Evolutionary conservation across 768 basidiomycete genomes (phyloP), one percentile per base, ranked within the genome.

Genomic region (Hysterangium stoloniferum): DNA sequence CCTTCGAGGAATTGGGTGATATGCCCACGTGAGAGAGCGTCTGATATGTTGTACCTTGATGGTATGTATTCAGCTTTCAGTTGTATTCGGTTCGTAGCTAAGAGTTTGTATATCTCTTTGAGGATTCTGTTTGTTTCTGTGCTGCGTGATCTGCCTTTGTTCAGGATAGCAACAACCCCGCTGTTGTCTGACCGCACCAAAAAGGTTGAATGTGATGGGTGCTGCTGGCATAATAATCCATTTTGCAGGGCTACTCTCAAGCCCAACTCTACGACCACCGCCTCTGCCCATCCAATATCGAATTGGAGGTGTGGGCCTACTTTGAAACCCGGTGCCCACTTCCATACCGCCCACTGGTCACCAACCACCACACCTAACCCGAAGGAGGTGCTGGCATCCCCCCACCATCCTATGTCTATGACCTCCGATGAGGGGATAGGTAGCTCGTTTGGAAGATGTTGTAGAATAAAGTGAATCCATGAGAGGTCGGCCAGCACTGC

Each of bases 281-380:
- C 64, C 48, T 71, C 69, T 22, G 70, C 70, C 70, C 70, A 71
- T 0, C 64, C 66, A 34, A 71, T 71, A 56, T 68, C 62, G 62
- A 40, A 57, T 0, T 44, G 15, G n/a, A 48, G 27, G 0, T 48
- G 17, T 1, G 64, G 67, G 0, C 68, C 66, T 2, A 67, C 65
- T 0, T 12, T 7, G n/a, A 67, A 54, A 0, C 65, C 66, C 6
- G 52, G 48, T 0, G 63, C 60, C 58, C 59, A 68, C 0, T 22
- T 4, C 68, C 68, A 70, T 0, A 56, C 61, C 1, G 48, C 64
- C 63, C 62, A 71, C 20, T 35, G 48, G 1, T 8, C n/a, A 1
- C 55, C 59, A 4, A 72, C 46, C 0, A 62, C 57, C 0, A 72
- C 56, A 0, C 68, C 65, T 28, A 71, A 61, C 1, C 71, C 64